Percentiles rank a stretch among this genome's conserved stretches.
Evolutionary conservation across 805 yeast species (phyloP).

Genomic region (Starmera dryadoides): DNA sequence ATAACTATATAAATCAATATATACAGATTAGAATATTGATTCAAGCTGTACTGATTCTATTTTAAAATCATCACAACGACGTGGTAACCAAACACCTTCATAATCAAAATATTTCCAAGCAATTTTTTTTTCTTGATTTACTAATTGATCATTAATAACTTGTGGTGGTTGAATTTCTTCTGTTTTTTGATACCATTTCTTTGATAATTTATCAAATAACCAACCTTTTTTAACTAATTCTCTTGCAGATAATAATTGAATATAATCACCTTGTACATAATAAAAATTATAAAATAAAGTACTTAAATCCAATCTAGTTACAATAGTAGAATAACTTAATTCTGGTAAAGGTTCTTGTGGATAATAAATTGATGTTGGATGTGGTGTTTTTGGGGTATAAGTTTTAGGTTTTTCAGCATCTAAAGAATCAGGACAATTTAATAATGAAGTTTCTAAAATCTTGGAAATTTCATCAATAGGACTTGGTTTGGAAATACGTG

Average conservation of each 20-base stretch:
- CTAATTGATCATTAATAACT: slow-evolving; percentile 19
- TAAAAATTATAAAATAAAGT: slow-evolving; percentile 91
- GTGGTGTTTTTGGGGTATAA: slow-evolving; percentile 70
- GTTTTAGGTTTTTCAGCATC: slow-evolving; percentile 79
- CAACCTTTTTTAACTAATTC: slow-evolving; percentile 79
- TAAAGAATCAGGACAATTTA: slow-evolving; percentile 89
- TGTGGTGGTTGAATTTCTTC: slow-evolving; percentile 28
- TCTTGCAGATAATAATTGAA: slow-evolving; percentile 70
- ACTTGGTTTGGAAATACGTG: slow-evolving; percentile 43
- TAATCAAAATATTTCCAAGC: slow-evolving; percentile 82
- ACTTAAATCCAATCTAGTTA: slow-evolving; percentile 73
- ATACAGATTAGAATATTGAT: slow-evolving; percentile 5
- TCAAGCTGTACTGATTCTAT: slow-evolving; percentile 13
- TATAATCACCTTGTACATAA: slow-evolving; percentile 64
- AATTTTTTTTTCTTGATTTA: slow-evolving; percentile 33
- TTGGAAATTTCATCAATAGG: slow-evolving; percentile 46
- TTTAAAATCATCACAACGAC: slow-evolving; percentile 54
- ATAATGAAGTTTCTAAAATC: slow-evolving; percentile 67
- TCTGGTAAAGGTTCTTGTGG: slow-evolving; percentile 69
- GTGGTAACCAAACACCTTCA: slow-evolving; percentile 60
- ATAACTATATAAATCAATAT: background rate
- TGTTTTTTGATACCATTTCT: slow-evolving; percentile 77
- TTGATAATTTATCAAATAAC: slow-evolving; percentile 64
- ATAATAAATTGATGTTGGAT: slow-evolving; percentile 83
- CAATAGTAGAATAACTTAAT: slow-evolving; percentile 48